phyloP scores from a whole-genome alignment of 192 early-diverging fungal genomes.

The Glomus cerebriforme region DNA sequence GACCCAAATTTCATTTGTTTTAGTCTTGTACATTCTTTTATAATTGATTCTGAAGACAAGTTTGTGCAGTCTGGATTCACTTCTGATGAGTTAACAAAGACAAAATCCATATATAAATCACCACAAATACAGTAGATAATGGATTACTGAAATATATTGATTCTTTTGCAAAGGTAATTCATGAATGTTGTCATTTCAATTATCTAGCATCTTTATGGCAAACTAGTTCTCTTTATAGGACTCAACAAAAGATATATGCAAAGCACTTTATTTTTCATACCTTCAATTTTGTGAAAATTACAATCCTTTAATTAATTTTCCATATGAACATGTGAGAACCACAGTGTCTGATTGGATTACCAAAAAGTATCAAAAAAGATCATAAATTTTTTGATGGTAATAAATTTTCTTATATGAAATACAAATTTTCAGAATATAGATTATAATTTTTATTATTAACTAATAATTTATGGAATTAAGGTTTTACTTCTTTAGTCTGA shows the following conservation, averaged over 20 bases:
- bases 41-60: slow-evolving; percentile 13
- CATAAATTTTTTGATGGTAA: too few species aligned
- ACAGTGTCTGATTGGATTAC: slow-evolving; percentile 32
- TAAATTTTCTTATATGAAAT: too few species aligned
- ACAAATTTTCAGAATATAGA: too few species aligned
- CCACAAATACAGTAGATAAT: slow-evolving; percentile 13
- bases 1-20: slow-evolving; percentile 3
- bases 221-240: slow-evolving; percentile 20
- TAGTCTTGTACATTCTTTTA: slow-evolving; percentile 6
- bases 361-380: too few species aligned
- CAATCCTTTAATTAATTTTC: slow-evolving; percentile 3
- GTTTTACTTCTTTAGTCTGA: too few species aligned
- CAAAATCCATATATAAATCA: not conserved
- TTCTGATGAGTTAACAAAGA: not conserved
- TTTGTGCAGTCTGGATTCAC: slow-evolving; percentile 11
- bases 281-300: slow-evolving; percentile 9
- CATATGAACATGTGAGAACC: slow-evolving; percentile 26
- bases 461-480: too few species aligned
- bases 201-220: not conserved
- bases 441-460: too few species aligned
- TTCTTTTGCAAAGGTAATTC: slow-evolving; percentile 9
- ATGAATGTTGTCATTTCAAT: not conserved
- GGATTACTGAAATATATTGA: slow-evolving; percentile 15
- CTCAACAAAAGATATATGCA: slow-evolving; percentile 20
- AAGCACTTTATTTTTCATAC: slow-evolving; percentile 10